Evolutionary conservation across 257 asterid genomes (phyloP).

Genomic region (Solanum corneliomulleri): DNA sequence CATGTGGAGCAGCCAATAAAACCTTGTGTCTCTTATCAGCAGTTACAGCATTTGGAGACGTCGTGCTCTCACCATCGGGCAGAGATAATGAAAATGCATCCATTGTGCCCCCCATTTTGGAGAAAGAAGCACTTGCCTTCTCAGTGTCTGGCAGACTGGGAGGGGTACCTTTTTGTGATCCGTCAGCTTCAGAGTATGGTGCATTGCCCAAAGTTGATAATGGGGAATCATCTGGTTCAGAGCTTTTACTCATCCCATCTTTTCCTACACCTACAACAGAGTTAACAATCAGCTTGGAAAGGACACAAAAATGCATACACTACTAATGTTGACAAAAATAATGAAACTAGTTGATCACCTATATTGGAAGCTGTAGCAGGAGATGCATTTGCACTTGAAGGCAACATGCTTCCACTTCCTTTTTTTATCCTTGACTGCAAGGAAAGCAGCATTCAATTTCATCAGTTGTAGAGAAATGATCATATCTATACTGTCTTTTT

Average conservation of each 20-base stretch:
- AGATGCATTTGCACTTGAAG: constrained; percentile 30
- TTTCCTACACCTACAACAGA: constrained; percentile 47
- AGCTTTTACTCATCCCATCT: constrained; percentile 36
- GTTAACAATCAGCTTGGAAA: background rate
- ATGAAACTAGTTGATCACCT: constrained; percentile 24
- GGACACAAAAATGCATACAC: background rate
- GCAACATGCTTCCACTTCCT: constrained; percentile 47
- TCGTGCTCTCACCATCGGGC: constrained; percentile 9
- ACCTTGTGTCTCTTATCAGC: constrained; percentile 12
- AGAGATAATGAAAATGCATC: background rate
- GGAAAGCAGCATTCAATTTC: background rate
- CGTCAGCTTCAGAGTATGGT: constrained; percentile 31
- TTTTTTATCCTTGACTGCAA: constrained; percentile 65
- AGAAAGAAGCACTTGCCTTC: constrained; percentile 4
- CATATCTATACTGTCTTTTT: background rate
- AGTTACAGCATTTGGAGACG: constrained; percentile 7
- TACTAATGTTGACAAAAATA: background rate
- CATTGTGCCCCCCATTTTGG: constrained; percentile 7
- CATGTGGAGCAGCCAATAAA: constrained; percentile 4
- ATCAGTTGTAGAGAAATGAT: background rate
- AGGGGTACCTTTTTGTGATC: constrained; percentile 11
- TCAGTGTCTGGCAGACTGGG: constrained; percentile 19
- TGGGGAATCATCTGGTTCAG: constrained; percentile 34
- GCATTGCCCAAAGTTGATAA: constrained; percentile 2
- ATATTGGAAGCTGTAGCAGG: background rate